phyloP scores from a whole-genome alignment of 2,329 filamentous ascomycete genomes.

The Aspergillus pseudoglaucus region DNA sequence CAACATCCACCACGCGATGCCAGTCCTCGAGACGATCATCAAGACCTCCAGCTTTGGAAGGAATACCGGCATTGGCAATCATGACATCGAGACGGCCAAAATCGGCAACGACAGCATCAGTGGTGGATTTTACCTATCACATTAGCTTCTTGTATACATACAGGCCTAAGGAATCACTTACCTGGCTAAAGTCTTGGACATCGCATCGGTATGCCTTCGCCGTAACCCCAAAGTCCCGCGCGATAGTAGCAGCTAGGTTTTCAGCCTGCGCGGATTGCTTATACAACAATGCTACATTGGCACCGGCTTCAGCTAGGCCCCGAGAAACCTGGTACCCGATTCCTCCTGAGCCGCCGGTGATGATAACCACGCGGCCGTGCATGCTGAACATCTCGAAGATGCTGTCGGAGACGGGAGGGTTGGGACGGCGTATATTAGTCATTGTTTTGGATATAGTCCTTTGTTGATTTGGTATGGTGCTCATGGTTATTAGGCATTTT shows the following conservation, averaged over 20 bases:
- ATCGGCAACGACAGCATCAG: constrained; percentile 39
- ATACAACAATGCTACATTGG: constrained; percentile 32
- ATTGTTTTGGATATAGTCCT: background rate
- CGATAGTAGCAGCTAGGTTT: constrained; percentile 14
- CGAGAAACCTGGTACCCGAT: constrained; percentile 38
- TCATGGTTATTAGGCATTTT: background rate
- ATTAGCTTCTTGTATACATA: too few relatives aligned
- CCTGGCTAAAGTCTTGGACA: constrained; percentile 14
- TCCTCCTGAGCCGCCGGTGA: constrained; percentile 29
- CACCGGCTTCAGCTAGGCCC: constrained; percentile 39
- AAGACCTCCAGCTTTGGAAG: constrained; percentile 42
- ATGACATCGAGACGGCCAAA: constrained; percentile 67
- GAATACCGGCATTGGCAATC: constrained; percentile 65
- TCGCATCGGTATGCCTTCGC: constrained; percentile 35
- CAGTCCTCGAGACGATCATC: constrained; percentile 12
- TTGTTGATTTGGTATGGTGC: background rate
- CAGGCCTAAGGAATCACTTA: too few relatives aligned
- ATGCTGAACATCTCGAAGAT: constrained; percentile 11
- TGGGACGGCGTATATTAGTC: constrained; percentile 7
- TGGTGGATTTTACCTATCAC: constrained; percentile 21
- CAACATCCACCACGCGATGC: constrained; percentile 11
- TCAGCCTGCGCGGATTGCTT: constrained; percentile 25
- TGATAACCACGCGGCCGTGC: constrained; percentile 9
- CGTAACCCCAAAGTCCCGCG: constrained; percentile 25
- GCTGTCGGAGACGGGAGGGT: constrained; percentile 9